A percentile compares a stretch with the other conserved stretches of the same genome.
Conservation (phyloP, 768 basidiomycete species). For the Leccinum variicolor region DNA sequence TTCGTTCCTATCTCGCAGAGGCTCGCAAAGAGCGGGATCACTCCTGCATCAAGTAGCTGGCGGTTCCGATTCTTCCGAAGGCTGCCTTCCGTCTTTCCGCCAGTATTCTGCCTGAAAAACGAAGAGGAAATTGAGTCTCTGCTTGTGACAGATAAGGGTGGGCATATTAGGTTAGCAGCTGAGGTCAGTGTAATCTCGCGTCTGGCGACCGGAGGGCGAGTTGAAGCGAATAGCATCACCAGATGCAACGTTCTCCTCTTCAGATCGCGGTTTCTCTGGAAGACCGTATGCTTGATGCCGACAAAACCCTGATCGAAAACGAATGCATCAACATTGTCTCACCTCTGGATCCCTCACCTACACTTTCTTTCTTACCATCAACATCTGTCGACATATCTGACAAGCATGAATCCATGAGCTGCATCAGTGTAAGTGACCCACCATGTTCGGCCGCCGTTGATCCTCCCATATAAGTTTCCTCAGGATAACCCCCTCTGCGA, state of each 20-base stretch:
- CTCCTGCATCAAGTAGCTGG: slow-evolving; percentile 7
- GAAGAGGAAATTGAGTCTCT: not conserved
- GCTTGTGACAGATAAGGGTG: not conserved
- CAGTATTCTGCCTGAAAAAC: not conserved
- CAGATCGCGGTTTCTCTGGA: not conserved
- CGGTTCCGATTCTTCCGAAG: not conserved
- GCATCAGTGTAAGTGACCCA: slow-evolving; percentile 8
- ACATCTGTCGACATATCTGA: slow-evolving; percentile 1
- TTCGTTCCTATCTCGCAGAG: slow-evolving; percentile 26
- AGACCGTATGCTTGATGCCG: not conserved
- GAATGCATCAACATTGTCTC: not conserved
- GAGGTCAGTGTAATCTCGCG: slow-evolving; percentile 6
- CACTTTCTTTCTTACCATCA: not conserved
- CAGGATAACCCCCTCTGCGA: slow-evolving; percentile 16
- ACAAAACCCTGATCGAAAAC: not conserved
- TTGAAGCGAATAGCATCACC: slow-evolving; percentile 1
- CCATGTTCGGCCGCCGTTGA: not conserved
- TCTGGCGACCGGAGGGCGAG: not conserved
- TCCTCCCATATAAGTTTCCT: not conserved
- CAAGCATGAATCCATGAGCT: slow-evolving; percentile 2
- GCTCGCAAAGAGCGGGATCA: slow-evolving; percentile 23
- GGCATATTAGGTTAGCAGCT: not conserved
- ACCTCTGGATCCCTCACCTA: not conserved
- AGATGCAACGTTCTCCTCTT: not conserved
- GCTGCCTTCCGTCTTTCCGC: not conserved